Base-by-base conservation (phyloP, 1,139 yeast genomes). In the Keqinozyma sinolaborantium region DNA sequence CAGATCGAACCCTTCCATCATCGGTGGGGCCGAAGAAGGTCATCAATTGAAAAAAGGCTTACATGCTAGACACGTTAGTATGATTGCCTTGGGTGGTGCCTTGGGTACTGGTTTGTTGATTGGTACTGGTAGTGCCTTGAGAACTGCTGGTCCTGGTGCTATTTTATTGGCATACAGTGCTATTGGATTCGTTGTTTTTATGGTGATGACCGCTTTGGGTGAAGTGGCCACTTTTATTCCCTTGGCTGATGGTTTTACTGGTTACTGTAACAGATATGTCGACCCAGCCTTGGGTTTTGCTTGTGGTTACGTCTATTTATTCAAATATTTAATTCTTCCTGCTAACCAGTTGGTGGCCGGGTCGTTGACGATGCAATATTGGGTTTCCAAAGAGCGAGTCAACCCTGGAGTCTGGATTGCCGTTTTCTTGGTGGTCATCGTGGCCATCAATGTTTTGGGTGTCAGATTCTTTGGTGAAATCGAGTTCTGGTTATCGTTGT, bases 171-270 rank as follows among this genome's bases (percentile, higher is more conserved):
- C 85, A 4, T 83, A 80, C 49, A 53, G 73, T 8, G 49, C 77
- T 31, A 77, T 81, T 43, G 88, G 88, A 14, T 51, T 77, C 26
- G 64, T 78, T 32, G 88, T 81, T 20, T 82, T 69, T 48, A 69
- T 77, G 63, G 84, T 80, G 29, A 79, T 82, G 85, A 64, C 79
- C 41, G 80, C 79, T 11, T 63, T 83, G 32, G 88, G 90, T 29
- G 92, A 82, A 57, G 77, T 83, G 63, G 84, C 87, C n/a, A 69
- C 87, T 11, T 79, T 72, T 46, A 66, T 79, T 34, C 88, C 88
- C 13, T 61, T 81, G 45, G 68, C 76, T 11, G 83, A 79, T 50
- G 87, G 87, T 20, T 81, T 80, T 53, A 77, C 86, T 18, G 81
- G 83, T 44, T 82, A 80, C 50, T 77, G 83, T 35, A 69, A 76